Base-by-base conservation (phyloP, 1,284 basidiomycete genomes). In the Ceratobasidium sp. region DNA sequence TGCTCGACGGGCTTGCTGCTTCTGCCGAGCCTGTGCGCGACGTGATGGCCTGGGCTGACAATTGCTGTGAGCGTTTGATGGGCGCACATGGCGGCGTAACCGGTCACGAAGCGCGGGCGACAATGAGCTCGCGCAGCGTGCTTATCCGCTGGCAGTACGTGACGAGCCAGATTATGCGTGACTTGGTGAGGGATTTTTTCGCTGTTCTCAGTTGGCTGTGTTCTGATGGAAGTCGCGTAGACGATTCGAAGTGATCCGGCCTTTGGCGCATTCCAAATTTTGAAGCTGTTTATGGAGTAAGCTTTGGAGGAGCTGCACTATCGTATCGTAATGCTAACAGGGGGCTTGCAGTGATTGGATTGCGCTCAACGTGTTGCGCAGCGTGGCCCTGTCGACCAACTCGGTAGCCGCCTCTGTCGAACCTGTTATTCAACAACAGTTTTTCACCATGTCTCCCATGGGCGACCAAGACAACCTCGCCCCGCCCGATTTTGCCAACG, bases 61-160 rank as follows among this genome's bases (percentile, higher is more conserved):
- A 92, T 80, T 93, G 92, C 80, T 93, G 92, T 75, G 92, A 94
- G 79, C 84, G 90, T 76, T 82, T 94, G 76, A 93, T 94, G 90
- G 91, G 91, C 71, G 74, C 68, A 37, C 74, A 53, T 64, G 76
- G 74, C 0, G 74, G 73, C 83, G 74, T 74, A 41, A 85, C 65
- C 86, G 90, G 54, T 82, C 84, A 51, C 27, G 92, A 93, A 76
- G 92, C 94, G 75, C 86, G 91, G 78, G 85, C 88, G 74, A 88
- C 90, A n/a, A 89, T 94, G 89, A 93, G 92, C 81, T 93, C 92
- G 69, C 85, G 92, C 77, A 93, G 92, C 80, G 88, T 94, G 65
- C 85, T 94, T 79, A 94, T 94, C 81, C 89, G 93, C 66, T 94
- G 92, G 92, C 92, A 93, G 74, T 94, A 95, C 83, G 93, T 94